These are phyloP conservation scores for Geotrichum siamense DNA, from an alignment of 1,139 yeast species.

Conservation along the genomic window DNA sequence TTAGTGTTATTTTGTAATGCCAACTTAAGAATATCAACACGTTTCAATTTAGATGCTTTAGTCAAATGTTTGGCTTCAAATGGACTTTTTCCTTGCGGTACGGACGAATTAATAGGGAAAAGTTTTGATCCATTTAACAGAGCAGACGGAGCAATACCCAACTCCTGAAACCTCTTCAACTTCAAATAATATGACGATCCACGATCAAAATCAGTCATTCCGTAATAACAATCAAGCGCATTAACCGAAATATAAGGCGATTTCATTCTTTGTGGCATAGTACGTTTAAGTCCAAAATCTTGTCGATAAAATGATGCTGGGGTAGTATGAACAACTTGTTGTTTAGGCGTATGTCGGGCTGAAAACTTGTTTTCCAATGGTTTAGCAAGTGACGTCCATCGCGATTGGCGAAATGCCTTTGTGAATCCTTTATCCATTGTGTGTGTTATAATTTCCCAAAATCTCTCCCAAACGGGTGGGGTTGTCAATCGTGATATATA, in stretches of 20 bases:
- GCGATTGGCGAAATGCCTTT: slow-evolving; percentile 29
- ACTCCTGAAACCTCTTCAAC: slow-evolving; percentile 46
- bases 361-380: slow-evolving; percentile 20
- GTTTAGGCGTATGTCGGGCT: slow-evolving; percentile 39
- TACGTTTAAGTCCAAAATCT: slow-evolving; percentile 59
- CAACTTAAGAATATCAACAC: slow-evolving; percentile 13
- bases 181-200: slow-evolving; percentile 44
- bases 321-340: slow-evolving; percentile 53
- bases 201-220: slow-evolving; percentile 47
- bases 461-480: no score
- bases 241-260: slow-evolving; percentile 45
- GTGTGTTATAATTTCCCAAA: no score
- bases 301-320: slow-evolving; percentile 48
- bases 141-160: slow-evolving; percentile 39
- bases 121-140: slow-evolving; percentile 24
- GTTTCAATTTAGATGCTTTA: slow-evolving; percentile 1
- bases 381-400: slow-evolving; percentile 24
- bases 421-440: slow-evolving; percentile 15
- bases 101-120: background rate
- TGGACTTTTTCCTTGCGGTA: slow-evolving; percentile 3
- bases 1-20: slow-evolving; percentile 7
- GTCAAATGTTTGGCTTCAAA: slow-evolving; percentile 9
- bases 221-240: slow-evolving; percentile 47
- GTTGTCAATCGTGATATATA: no score
- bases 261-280: slow-evolving; percentile 46